Evolutionary conservation across 495 filamentous ascomycete genomes (phyloP), one percentile per base, ranked within the genome.

Genomic region (Tuber aestivum): DNA sequence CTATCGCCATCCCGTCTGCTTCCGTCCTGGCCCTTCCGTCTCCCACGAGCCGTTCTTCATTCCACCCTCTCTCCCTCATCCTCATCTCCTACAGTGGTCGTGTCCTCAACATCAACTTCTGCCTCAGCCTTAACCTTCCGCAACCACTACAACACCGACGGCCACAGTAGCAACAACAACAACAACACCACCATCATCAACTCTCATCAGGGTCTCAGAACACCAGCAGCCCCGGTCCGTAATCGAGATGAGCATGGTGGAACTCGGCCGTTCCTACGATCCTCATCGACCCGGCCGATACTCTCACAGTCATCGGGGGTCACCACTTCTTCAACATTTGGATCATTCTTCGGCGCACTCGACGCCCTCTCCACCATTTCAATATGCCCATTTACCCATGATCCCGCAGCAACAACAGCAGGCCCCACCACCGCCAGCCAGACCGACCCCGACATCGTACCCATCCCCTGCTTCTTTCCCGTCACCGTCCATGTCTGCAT

Each of bases 401-500:
- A 77, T 82, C 69, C 74, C 82, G 37, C 81, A 73, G 70, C 81
- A 73, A 65, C 81, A 79, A 41, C 79, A 75, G 32, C 77, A 74
- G 71, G 73, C 65, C 74, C 77, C 71, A 70, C 74, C 65, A 69
- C 75, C 72, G 48, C 76, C 75, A 74, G 80, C 74, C 74, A 83
- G 80, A 23, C 77, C 82, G 41, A 81, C 81, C 41, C 83, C 84
- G 21, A 82, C 83, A 72, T 85, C 86, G 27, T 88, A 87, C 77
- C 85, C 87, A 70, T 87, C 87, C 44, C 85, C 85, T 40, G 82
- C 85, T 74, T 85, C 84, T 40, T 88, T 86, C 78, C 86, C 87
- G 40, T 87, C 86, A 72, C 86, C 87, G 44, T 86, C 85, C 70
- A 87, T 87, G 82, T 83, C 87, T 65, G 83, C 84, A 40, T 89